Evolutionary conservation across 1,139 yeast species (phyloP).

Genomic region (Yamadazyma atlantica): DNA sequence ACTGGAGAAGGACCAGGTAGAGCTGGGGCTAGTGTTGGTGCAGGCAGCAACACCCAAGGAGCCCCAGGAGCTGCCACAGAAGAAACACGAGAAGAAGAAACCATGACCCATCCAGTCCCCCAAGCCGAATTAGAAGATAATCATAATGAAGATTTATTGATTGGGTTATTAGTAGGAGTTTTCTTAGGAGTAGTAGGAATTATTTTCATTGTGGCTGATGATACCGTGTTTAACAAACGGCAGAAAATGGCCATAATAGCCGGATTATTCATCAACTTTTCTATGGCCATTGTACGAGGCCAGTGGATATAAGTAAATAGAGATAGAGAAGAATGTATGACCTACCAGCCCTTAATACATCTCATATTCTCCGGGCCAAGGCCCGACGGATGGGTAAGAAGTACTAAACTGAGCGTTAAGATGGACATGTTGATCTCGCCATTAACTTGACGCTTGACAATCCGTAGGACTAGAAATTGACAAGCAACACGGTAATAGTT

Average conservation of each 20-base stretch:
- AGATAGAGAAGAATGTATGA: conserved; percentile 31
- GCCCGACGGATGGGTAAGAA: conserved; percentile 26
- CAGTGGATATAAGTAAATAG: conserved; percentile 37
- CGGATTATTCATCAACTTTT: conserved; percentile 59
- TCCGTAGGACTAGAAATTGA: conserved; percentile 49
- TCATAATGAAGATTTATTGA: conserved; percentile 55
- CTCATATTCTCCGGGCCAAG: conserved; percentile 20
- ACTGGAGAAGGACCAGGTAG: conserved; percentile 6
- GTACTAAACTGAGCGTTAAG: conserved; percentile 45
- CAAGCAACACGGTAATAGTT: conserved; percentile 59
- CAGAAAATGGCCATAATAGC: conserved; percentile 63
- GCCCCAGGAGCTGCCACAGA: conserved; percentile 3
- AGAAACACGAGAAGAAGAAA: conserved; percentile 11
- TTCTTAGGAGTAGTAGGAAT: conserved; percentile 63
- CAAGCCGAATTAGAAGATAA: conserved; percentile 34
- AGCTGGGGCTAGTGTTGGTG: no score
- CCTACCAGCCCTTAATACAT: conserved; percentile 52
- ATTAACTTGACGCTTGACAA: conserved; percentile 57
- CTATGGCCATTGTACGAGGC: conserved; percentile 55
- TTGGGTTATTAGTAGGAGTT: conserved; percentile 65
- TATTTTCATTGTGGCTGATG: conserved; percentile 55
- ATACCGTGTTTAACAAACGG: conserved; percentile 54
- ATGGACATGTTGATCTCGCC: conserved; percentile 53
- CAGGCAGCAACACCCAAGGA: conserved; percentile 8
- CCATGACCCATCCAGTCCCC: conserved; percentile 18